Evolutionary conservation across 345 rosid genomes (phyloP).

Genomic region (Salix exigua): DNA sequence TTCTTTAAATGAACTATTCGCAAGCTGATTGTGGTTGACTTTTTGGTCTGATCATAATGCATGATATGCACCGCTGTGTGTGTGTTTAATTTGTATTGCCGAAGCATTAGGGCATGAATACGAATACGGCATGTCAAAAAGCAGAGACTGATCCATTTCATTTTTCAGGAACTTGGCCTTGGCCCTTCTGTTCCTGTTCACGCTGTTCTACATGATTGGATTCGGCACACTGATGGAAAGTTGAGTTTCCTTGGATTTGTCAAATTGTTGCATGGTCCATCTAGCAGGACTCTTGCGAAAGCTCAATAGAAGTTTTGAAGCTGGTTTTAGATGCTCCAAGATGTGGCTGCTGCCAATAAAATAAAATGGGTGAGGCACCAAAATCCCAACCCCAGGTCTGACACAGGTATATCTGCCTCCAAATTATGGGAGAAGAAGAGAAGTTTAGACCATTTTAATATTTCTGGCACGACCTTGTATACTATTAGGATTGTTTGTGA

Average conservation of each 20-base stretch:
- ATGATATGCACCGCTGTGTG: not conserved
- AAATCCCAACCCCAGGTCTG: not conserved
- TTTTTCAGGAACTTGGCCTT: slow-evolving; percentile 85
- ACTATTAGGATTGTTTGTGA: not conserved
- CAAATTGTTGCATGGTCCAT: slow-evolving; percentile 79
- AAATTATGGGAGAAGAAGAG: not conserved
- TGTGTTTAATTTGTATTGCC: not conserved
- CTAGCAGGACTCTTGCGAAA: slow-evolving; percentile 46
- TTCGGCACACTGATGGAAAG: slow-evolving; percentile 33
- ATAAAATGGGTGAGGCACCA: not conserved
- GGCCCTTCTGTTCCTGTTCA: slow-evolving; percentile 53
- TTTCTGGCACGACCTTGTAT: slow-evolving; percentile 9
- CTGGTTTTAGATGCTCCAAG: not conserved
- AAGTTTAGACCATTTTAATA: not conserved
- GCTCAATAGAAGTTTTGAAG: slow-evolving; percentile 11
- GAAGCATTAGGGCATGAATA: not conserved
- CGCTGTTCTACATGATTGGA: slow-evolving; percentile 36
- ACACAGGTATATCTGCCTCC: not conserved
- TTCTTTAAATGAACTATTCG: no score
- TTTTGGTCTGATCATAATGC: not conserved
- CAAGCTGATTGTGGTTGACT: not conserved
- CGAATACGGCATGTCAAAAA: not conserved
- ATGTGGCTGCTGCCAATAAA: not conserved
- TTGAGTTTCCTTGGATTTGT: slow-evolving; percentile 65
- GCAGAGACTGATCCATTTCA: not conserved